Evolutionary conservation across 2,329 filamentous ascomycete genomes (phyloP), one percentile per base, ranked within the genome.

Genomic region (Colletotrichum sojae): DNA sequence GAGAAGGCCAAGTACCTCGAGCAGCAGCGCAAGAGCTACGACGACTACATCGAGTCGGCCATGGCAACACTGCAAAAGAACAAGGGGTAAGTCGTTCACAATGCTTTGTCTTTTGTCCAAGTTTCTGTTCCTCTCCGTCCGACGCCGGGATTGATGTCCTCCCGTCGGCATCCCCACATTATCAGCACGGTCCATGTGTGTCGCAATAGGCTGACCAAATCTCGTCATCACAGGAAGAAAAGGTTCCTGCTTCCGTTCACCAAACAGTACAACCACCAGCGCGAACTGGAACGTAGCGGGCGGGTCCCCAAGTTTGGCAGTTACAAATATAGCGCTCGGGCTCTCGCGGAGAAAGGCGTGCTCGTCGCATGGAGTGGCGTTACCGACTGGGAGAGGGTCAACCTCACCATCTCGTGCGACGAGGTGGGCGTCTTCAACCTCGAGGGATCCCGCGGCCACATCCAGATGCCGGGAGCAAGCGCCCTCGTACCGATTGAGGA

Each of bases 1-100:
- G 90, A 94, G 74, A 96, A 99, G 83, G 95, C 95, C 45, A 89
- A 90, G 73, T 99, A 97, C 81, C 88, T 99, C 10, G 96, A 99
- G 78, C 92, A 94, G 74, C 96, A 99, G 82, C 89, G 97, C 70
- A 97, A 97, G 86, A 96, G 92, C 73, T 99, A 99, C 83, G 97
- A 99, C 78, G 94, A 99, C 83, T 99, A 99, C 82, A 97, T 99
- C 77, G 97, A 99, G 83, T 95, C 97, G 80, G 95, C 96, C 56
- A 98, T 99, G 94, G 88, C 95, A 69, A 99, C 97, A 5, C 86
- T 99, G 67, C 96, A 98, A 80, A 97, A 93, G 82, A 97, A 98
- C 81, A 98, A 98, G 82, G 95, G 92, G 89, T 91, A 86, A 79
- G 88, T 80, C 55, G 58, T 25, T 4, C 22, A 8, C 5, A 18